Evolutionary conservation across 352 stramenopile genomes (phyloP).

Genomic region (Globisporangium emineosum): DNA sequence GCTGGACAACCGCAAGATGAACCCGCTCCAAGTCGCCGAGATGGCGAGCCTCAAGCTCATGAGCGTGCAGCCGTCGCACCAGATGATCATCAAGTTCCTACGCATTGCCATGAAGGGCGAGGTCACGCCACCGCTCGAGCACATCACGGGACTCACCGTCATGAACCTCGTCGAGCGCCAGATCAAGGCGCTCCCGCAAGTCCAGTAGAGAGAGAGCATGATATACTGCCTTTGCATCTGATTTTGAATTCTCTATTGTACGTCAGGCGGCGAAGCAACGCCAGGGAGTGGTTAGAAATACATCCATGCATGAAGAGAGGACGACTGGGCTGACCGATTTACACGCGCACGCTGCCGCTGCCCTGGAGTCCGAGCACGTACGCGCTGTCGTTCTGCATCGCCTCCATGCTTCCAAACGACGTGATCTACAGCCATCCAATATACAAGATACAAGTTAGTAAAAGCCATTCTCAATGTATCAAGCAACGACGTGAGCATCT

Average conservation of each 20-base stretch:
- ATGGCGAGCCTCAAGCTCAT: conserved; percentile 73
- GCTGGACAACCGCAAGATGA: conserved; percentile 60
- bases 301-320: background rate
- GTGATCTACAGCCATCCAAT: conserved; percentile 24
- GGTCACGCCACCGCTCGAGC: conserved; percentile 69
- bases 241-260: conserved; percentile 13
- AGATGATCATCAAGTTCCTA: conserved; percentile 85
- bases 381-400: conserved; percentile 37
- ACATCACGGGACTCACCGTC: conserved; percentile 72
- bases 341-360: conserved; percentile 43
- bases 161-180: conserved; percentile 61
- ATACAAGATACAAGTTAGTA: background rate
- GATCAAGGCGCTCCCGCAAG: conserved; percentile 44
- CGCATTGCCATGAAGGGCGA: conserved; percentile 72
- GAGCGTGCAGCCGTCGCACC: conserved; percentile 77
- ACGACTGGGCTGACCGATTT: conserved; percentile 11
- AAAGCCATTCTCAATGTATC: background rate
- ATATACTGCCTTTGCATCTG: background rate
- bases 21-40: conserved; percentile 66
- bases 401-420: conserved; percentile 49
- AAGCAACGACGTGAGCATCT: too few relatives aligned
- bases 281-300: conserved; percentile 8
- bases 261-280: background rate
- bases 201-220: background rate
- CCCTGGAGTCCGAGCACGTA: conserved; percentile 32